Percentiles rank a stretch among this genome's conserved stretches.
These are phyloP conservation scores for slime mould (Dictyostelium discoideum) DNA, from an alignment of 78 protist genomes.

Conservation along the genomic window DNA sequence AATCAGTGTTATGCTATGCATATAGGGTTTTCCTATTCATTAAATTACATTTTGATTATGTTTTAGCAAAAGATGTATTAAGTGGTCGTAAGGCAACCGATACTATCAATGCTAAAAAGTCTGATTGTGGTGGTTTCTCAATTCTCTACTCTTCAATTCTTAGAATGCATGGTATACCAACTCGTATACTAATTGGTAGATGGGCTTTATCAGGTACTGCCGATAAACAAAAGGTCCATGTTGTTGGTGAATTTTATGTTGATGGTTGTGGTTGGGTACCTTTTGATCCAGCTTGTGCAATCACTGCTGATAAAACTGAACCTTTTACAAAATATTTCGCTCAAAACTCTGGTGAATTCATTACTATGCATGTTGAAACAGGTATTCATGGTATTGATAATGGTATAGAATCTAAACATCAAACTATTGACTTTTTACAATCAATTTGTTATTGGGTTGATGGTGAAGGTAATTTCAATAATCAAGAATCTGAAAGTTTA, in stretches of 20 bases:
- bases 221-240: conserved; percentile 35
- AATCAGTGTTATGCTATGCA: conserved; percentile 36
- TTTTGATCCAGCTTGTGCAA: conserved; percentile 44
- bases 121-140: conserved; percentile 78
- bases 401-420: not conserved
- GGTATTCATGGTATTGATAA: conserved; percentile 39
- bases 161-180: conserved; percentile 64
- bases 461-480: conserved; percentile 41
- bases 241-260: conserved; percentile 52
- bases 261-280: conserved; percentile 77
- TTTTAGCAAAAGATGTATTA: conserved; percentile 59
- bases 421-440: conserved; percentile 39
- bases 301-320: conserved; percentile 36
- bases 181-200: conserved; percentile 48
- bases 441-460: conserved; percentile 19
- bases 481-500: not conserved
- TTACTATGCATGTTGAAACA: conserved; percentile 67
- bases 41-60: conserved; percentile 44
- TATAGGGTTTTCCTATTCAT: conserved; percentile 56
- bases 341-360: conserved; percentile 36
- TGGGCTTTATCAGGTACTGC: conserved; percentile 42
- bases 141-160: conserved; percentile 1
- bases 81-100: conserved; percentile 65
- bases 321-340: conserved; percentile 57
- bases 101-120: not conserved